A percentile compares a stretch with the other conserved stretches of the same genome.
These are phyloP conservation scores for Ilex asprella DNA, from an alignment of 257 asterid genomes.

Conservation along the genomic window DNA sequence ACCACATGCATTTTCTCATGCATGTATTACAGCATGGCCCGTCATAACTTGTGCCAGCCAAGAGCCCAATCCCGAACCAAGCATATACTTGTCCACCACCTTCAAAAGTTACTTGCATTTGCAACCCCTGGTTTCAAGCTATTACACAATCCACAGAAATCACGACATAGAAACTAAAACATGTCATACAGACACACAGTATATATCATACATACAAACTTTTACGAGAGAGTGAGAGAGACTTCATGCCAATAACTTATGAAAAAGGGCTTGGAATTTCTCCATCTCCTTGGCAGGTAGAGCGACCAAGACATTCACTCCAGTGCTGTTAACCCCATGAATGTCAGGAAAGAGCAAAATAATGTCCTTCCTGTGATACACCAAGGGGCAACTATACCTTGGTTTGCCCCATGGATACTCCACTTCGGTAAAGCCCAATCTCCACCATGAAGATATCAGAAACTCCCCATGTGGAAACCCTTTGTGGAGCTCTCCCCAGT, in stretches of 20 bases:
- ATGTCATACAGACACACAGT: no score
- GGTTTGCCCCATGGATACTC: constrained; percentile 88
- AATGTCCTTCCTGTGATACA: constrained; percentile 66
- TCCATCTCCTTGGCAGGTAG: constrained; percentile 69
- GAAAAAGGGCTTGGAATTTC: constrained; percentile 41
- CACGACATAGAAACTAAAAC: no score
- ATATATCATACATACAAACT: no score
- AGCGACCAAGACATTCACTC: constrained; percentile 74
- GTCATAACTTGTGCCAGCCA: no score
- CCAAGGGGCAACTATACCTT: constrained; percentile 75
- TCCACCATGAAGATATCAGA: constrained; percentile 88
- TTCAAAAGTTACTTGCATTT: no score
- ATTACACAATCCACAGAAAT: no score
- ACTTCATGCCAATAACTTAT: constrained; percentile 20
- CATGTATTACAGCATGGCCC: no score
- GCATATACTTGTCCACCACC: no score
- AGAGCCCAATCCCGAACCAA: no score
- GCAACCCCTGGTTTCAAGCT: no score
- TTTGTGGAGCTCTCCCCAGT: constrained; percentile 76
- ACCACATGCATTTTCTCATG: no score
- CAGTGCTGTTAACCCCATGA: constrained; percentile 23
- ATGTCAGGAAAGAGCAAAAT: constrained; percentile 61
- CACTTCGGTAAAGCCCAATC: constrained; percentile 66
- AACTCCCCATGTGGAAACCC: constrained; percentile 95
- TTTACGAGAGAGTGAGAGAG: no score